Percentiles rank a stretch among this genome's conserved stretches.
Conservation (phyloP, 2,329 filamentous ascomycete species). For the Mollisiaceae sp. region DNA sequence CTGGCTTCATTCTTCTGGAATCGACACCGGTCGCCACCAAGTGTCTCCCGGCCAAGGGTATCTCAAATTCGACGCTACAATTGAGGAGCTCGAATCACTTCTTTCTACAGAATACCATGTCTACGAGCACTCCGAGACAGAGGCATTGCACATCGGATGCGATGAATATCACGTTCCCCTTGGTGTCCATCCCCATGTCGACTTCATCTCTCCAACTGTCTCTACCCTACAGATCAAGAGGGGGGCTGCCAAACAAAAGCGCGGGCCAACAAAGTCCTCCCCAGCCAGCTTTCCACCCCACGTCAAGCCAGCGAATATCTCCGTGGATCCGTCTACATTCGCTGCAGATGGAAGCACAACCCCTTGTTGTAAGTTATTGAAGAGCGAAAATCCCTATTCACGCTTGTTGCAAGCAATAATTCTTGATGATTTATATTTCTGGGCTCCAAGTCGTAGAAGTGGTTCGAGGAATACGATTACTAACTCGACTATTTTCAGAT, state of each 20-base stretch:
- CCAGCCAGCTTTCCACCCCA: conserved; percentile 1
- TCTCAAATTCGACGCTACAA: conserved; percentile 42
- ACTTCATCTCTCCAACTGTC: conserved; percentile 56
- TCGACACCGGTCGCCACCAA: conserved; percentile 37
- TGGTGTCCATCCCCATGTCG: conserved; percentile 52
- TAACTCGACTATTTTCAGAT: not conserved
- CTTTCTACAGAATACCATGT: conserved; percentile 40
- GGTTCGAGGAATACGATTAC: not conserved
- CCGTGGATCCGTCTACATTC: not conserved
- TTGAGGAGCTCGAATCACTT: conserved; percentile 40
- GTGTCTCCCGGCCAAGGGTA: conserved; percentile 42
- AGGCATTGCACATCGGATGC: conserved; percentile 34
- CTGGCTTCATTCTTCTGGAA: conserved; percentile 42
- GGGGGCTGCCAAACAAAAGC: not conserved
- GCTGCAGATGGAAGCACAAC: not conserved
- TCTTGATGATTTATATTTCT: not conserved
- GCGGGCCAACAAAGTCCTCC: not conserved
- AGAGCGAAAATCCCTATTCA: not conserved
- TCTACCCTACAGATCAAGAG: conserved; percentile 1
- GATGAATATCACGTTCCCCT: conserved; percentile 54
- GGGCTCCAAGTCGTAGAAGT: not conserved
- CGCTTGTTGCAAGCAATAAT: not conserved
- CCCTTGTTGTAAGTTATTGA: not conserved
- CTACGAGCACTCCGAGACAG: conserved; percentile 56
- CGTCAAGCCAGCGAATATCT: not conserved